Percentiles rank a stretch among this genome's conserved stretches.
phyloP scores from a whole-genome alignment of 1,284 basidiomycete species.

The Pholiota adiposa region DNA sequence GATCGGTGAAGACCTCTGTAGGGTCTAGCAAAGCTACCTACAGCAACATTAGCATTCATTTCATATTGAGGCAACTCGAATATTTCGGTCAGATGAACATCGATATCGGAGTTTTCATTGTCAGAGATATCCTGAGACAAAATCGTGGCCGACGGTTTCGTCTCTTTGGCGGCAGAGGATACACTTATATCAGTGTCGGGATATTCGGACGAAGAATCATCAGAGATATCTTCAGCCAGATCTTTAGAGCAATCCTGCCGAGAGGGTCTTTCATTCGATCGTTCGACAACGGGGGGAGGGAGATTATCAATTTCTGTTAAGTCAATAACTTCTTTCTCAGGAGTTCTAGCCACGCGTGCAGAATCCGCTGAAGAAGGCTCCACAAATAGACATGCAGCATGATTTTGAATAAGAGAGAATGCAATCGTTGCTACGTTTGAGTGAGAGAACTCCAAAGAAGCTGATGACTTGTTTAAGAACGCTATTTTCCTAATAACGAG shows the following conservation, averaged over 20 bases:
- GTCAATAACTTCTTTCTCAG: background rate
- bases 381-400: conserved; percentile 3
- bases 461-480: background rate
- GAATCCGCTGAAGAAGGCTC: background rate
- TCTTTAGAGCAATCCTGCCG: background rate
- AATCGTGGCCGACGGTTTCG: background rate
- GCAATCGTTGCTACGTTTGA: conserved; percentile 17
- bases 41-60: background rate
- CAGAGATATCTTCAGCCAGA: background rate
- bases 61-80: conserved; percentile 5
- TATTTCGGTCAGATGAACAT: conserved; percentile 5
- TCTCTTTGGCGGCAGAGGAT: background rate
- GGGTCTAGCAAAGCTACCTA: background rate
- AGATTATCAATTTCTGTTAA: background rate
- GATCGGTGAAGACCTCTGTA: background rate
- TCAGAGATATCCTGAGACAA: background rate
- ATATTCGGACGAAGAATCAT: conserved; percentile 8
- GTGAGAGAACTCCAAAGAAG: conserved; percentile 15
- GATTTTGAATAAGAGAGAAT: conserved; percentile 11
- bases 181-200: conserved; percentile 7
- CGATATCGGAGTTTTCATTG: background rate
- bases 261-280: conserved; percentile 3
- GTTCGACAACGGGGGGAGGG: background rate
- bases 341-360: background rate
- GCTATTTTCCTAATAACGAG: background rate